Base-by-base conservation (phyloP, 2,329 filamentous ascomycete species). In the Boeremia exigua region DNA sequence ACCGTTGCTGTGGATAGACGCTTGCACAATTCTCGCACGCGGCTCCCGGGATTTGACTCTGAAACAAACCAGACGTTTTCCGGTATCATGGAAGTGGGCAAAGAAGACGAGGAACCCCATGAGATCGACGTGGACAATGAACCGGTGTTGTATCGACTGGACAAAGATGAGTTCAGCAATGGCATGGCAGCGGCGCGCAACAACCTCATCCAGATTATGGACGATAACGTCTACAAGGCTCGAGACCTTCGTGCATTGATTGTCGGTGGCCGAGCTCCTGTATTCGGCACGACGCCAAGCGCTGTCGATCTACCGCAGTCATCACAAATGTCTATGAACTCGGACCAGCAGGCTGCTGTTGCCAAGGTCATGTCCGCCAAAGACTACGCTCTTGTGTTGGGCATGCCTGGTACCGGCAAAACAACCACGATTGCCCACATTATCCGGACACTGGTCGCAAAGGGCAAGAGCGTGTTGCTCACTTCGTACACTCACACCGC, bases 351-450 rank as follows among this genome's bases (percentile, higher is more conserved):
- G 68, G 84, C 82, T 54, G 95, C 95, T 0, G 92, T 99, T 48
- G 85, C 92, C 65, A 98, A 97, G 75, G 94, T 99, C 34, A 96
- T 99, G 89, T 92, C 89, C 68, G 94, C 95, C 3, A 86, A 90
- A 64, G 93, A 99, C 77, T 99, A 98, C 75, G 94, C 95, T 7
- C 82, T 99, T n/a, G 93, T 99, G 11, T 85, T 99, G 17, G 95
- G 95, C 27, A 99, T 99, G 95, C 95, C 95, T 1, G 95, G 95
- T 7, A 99, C 95, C 0, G 95, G 95, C 54, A 99, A 99, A 77
- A 99, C 95, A 2, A 99, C 95, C 0, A 99, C 95, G 0, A 98
- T 99, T 69, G 92, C 94, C 5, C 93, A 98, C 72, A 97, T 99
- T 65, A 98, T 99, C 67, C 88, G 91, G 39, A 91, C 94, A 0